Percentiles rank a stretch among this genome's conserved stretches.
phyloP scores from a whole-genome alignment of 2,329 filamentous ascomycete species.

The Cladophialophora immunda region DNA sequence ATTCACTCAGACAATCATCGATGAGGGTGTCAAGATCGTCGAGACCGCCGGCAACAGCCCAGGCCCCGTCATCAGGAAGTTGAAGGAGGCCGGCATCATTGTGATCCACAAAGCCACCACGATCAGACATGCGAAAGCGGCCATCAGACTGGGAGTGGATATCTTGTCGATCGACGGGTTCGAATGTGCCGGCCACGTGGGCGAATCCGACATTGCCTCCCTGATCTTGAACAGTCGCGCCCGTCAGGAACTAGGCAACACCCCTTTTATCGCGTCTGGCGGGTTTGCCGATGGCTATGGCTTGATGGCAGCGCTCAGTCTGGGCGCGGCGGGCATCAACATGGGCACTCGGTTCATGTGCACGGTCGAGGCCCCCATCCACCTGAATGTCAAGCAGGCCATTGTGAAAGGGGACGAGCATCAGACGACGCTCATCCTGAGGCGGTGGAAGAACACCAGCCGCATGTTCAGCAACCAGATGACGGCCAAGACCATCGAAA shows the following conservation, averaged over 20 bases:
- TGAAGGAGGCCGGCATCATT: constrained; percentile 80
- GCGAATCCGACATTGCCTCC: constrained; percentile 63
- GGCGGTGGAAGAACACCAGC: constrained; percentile 92
- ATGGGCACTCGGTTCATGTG: constrained; percentile 99
- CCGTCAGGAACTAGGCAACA: constrained; percentile 78
- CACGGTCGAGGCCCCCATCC: constrained; percentile 91
- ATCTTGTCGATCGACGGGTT: constrained; percentile 98
- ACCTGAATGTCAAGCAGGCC: constrained; percentile 89
- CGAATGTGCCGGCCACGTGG: constrained; percentile 81
- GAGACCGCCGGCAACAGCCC: constrained; percentile 93
- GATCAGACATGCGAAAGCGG: constrained; percentile 89
- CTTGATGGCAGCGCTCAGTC: constrained; percentile 84
- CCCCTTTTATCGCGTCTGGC: constrained; percentile 91
- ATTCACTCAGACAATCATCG: constrained; percentile 90
- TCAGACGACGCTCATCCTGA: constrained; percentile 86
- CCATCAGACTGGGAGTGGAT: constrained; percentile 93
- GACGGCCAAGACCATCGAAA: constrained; percentile 77
- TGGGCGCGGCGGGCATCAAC: constrained; percentile 94
- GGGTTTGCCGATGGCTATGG: constrained; percentile 96
- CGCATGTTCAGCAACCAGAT: constrained; percentile 92
- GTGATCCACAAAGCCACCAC: constrained; percentile 98
- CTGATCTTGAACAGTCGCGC: constrained; percentile 78
- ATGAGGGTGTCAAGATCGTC: constrained; percentile 89
- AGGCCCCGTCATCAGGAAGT: constrained; percentile 85
- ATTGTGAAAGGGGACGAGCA: constrained; percentile 90